Base-by-base conservation (phyloP, 805 yeast genomes). In the Saturnispora kantuleensis region DNA sequence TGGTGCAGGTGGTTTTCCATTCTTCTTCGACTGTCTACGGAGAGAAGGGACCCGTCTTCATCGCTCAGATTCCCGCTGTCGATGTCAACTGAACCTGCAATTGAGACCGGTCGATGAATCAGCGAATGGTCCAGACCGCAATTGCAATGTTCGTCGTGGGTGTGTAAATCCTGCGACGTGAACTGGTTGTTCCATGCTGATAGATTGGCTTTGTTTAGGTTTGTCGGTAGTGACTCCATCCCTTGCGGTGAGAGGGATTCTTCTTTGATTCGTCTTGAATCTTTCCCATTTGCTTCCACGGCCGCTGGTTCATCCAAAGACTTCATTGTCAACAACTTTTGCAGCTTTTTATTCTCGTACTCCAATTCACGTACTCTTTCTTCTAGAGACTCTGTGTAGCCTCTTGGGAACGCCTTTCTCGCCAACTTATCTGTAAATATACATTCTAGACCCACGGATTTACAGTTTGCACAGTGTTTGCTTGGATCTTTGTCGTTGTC, bases 301-400 rank as follows among this genome's bases (percentile, higher is more conserved):
- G 15, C 32, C 4, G 7, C 10, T 29, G 35, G n/a, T 17, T 31
- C 26, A 18, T 38, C 31, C 34, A 12, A n/a, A 10, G 33, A 47
- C 52, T 81, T 73, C 45, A 79, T 59, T 47, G 78, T 82, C 35
- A 84, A 56, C 39, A 82, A 57, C 9, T 84, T 83, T 31, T 74
- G 69, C 26, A 88, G 62, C 55, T 83, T 73, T 50, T 77, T 76
- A 59, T 85, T 86, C 55, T 87, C 95, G 3, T 81, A 75, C 59
- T 87, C 95, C 17, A 89, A 68, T 56, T 83, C 93, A 41, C 96
- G 69, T n/a, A 88, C 80, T 41, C 95, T 68, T 56, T 86, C 94
- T 58, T 88, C 97, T 44, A 88, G 62, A 2, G 88, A 80, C 63
- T 88, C 96, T 0, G 96, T 88, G 56, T 88, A 88, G 0, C 96